Base-by-base conservation (phyloP, 257 asterid genomes). In the Penstemon davidsonii region DNA sequence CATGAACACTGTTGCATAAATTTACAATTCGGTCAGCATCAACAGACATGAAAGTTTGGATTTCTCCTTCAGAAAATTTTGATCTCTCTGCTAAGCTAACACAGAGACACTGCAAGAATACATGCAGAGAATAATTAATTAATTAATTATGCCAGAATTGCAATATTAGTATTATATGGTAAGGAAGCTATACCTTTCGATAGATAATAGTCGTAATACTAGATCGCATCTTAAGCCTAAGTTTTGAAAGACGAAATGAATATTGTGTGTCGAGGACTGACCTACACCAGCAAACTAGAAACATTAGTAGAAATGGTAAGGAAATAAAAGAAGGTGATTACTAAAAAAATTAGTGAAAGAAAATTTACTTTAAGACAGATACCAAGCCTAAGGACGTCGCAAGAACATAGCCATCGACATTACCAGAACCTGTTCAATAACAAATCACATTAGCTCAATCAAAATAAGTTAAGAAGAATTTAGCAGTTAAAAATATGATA, bases 31-130 rank as follows among this genome's bases (percentile, higher is more conserved):
- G 86, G 76, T 90, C 97, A 69, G 92, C 96, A 84, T 93, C 97
- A 65, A 93, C 94, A 3, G 97, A 93, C 97, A 93, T 93, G 88
- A 93, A 93, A 52, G 99, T 93, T 73, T 93, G 99, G 73, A 93
- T 88, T 83, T 93, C 97, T 67, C 99, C 99, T 79, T 90, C 96
- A 10, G 99, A 90, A 83, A 93, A 93, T 76, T 85, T 84, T 37
- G 97, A 93, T 82, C 89, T 87, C 77, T 93, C 97, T 12, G 97
- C 96, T 72, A 93, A 80, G 84, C 81, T 90, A 64, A 84, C 79
- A 55, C 74, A 68, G 59, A 90, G 92, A 75, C 97, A 93, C 96
- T 93, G 87, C 52, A 74, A 73, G 80, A 69, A 70, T 6, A 67
- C 5, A 70, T 57, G 25, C 36, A 46, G 42, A 37, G 46, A 46